Percentiles rank a stretch among this genome's conserved stretches.
These are phyloP conservation scores for Dendrobium catenatum DNA, from an alignment of 106 monocot species.

Conservation along the genomic window DNA sequence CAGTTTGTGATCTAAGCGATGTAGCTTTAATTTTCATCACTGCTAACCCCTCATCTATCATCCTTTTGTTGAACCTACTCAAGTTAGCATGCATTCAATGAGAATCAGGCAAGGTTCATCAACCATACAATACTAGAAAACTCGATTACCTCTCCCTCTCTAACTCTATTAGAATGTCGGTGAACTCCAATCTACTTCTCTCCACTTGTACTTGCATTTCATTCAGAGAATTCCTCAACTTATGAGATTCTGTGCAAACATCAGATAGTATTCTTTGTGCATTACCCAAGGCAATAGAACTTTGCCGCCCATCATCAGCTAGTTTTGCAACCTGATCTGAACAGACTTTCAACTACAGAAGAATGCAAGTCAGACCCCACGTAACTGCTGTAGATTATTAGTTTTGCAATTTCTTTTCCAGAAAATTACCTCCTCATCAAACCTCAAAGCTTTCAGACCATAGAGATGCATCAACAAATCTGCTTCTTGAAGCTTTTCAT, in stretches of 20 bases:
- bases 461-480: slow-evolving; percentile 44
- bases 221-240: slow-evolving; percentile 35
- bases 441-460: slow-evolving; percentile 27
- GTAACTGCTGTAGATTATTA: background rate
- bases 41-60: slow-evolving; percentile 39
- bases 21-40: slow-evolving; percentile 26
- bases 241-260: slow-evolving; percentile 42
- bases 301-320: slow-evolving; percentile 46
- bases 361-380: background rate
- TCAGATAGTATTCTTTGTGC: slow-evolving; percentile 49
- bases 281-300: slow-evolving; percentile 34
- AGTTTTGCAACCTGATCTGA: slow-evolving; percentile 61
- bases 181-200: slow-evolving; percentile 40
- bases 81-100: background rate
- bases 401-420: background rate
- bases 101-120: background rate
- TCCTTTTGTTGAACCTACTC: slow-evolving; percentile 50
- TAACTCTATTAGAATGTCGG: slow-evolving; percentile 61
- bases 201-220: slow-evolving; percentile 34
- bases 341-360: slow-evolving; percentile 51
- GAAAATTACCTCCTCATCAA: slow-evolving; percentile 68
- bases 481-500: slow-evolving; percentile 48
- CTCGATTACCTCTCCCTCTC: slow-evolving; percentile 70
- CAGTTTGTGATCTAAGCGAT: slow-evolving; percentile 23
- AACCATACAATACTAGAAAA: background rate